Conservation (phyloP, 208 protist genomes). For the Leishmania martiniquensis region DNA sequence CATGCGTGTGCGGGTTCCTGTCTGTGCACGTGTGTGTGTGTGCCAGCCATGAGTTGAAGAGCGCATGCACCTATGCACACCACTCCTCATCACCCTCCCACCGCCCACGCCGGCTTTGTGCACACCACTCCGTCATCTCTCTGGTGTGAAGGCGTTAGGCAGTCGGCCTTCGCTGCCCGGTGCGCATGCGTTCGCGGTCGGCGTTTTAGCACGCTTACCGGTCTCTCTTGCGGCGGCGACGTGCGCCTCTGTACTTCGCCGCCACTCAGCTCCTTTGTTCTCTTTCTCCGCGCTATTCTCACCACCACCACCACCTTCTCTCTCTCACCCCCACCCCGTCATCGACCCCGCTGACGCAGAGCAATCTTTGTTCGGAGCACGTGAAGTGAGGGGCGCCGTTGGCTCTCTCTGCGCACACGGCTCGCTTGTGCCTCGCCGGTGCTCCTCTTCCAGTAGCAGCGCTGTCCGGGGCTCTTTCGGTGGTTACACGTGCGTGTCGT, state of each 20-base stretch:
- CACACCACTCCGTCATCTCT: too few relatives aligned
- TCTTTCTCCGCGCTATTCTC: background rate
- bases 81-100: background rate
- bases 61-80: too few relatives aligned
- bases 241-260: background rate
- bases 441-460: background rate
- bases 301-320: background rate
- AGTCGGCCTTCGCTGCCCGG: too few relatives aligned
- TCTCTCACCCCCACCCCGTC: background rate
- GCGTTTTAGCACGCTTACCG: background rate
- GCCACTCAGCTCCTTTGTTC: background rate
- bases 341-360: background rate
- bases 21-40: background rate
- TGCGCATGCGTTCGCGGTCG: too few relatives aligned
- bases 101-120: too few relatives aligned
- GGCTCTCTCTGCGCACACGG: background rate
- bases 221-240: background rate
- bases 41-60: background rate
- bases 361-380: background rate
- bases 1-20: background rate
- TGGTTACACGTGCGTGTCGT: background rate
- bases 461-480: background rate
- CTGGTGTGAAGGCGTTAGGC: too few relatives aligned
- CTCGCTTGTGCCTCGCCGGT: slow-evolving; percentile 4
- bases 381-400: background rate